Conservation (phyloP, 768 basidiomycete species). For the Thelephora ganbajun region DNA sequence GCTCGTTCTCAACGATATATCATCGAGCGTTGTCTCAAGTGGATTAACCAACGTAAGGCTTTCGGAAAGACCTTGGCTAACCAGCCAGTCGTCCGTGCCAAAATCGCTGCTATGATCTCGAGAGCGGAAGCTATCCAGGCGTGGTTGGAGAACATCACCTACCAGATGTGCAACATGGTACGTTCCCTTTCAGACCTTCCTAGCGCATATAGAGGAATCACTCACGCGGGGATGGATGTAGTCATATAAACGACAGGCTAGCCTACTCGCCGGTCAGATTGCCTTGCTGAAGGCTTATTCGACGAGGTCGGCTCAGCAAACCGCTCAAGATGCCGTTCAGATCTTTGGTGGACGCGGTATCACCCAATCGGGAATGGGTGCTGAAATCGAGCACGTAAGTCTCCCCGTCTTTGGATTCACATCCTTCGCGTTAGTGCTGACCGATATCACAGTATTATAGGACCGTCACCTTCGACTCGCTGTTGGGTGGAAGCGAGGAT, state of each 20-base stretch:
- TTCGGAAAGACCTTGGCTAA: slow-evolving; percentile 80
- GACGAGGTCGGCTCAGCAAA: slow-evolving; percentile 65
- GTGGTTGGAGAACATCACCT: slow-evolving; percentile 82
- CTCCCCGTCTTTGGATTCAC: background rate
- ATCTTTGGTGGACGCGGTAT: slow-evolving; percentile 81
- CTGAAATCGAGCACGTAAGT: slow-evolving; percentile 57
- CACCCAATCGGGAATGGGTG: slow-evolving; percentile 72
- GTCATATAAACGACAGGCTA: slow-evolving; percentile 62
- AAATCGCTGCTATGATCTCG: slow-evolving; percentile 83
- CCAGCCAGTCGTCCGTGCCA: slow-evolving; percentile 78
- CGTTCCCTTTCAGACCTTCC: slow-evolving; percentile 9
- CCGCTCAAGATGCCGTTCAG: slow-evolving; percentile 73
- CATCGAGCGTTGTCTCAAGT: slow-evolving; percentile 83
- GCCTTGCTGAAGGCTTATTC: slow-evolving; percentile 69
- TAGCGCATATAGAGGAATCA: no score
- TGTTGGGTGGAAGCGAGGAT: slow-evolving; percentile 47
- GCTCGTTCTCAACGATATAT: slow-evolving; percentile 48
- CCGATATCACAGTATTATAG: slow-evolving; percentile 22
- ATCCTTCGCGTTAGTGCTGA: slow-evolving; percentile 1
- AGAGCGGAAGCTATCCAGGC: slow-evolving; percentile 67
- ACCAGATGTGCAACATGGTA: slow-evolving; percentile 80
- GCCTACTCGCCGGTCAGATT: slow-evolving; percentile 67
- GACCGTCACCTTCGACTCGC: slow-evolving; percentile 26
- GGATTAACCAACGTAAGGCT: slow-evolving; percentile 80
- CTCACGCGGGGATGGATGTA: no score